phyloP scores from a whole-genome alignment of 2,329 filamentous ascomycete genomes.

The Sporothrix inflata region DNA sequence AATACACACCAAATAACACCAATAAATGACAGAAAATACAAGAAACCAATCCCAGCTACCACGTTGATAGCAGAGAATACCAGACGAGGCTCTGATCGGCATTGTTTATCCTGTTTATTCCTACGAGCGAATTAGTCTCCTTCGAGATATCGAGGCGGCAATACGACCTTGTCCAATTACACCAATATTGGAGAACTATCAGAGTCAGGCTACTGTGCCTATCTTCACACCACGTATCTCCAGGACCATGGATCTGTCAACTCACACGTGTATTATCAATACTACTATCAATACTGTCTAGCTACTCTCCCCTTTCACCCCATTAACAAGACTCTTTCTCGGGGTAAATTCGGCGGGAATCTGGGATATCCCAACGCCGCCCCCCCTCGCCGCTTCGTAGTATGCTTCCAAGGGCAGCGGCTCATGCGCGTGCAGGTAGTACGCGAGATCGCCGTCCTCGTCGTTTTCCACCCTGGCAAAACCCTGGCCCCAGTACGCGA shows the following conservation, averaged over 20 bases:
- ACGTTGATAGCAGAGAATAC: background rate
- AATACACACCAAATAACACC: background rate
- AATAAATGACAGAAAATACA: background rate
- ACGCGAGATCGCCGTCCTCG: background rate
- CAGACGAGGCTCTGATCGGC: background rate
- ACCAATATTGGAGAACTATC: background rate
- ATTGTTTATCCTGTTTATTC: background rate
- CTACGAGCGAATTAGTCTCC: background rate
- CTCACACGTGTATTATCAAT: background rate
- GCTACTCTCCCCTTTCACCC: background rate
- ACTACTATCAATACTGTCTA: background rate
- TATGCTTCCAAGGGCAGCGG: slow-evolving; percentile 15
- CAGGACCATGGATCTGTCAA: background rate
- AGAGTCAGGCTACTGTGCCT: background rate
- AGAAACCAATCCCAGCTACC: background rate
- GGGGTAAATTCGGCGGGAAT: background rate
- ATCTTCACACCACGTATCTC: background rate
- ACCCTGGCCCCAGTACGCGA: slow-evolving; percentile 35
- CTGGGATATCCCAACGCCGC: background rate
- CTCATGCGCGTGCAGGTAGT: slow-evolving; percentile 7
- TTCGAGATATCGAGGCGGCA: background rate
- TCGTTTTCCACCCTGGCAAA: slow-evolving; percentile 35
- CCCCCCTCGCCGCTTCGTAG: background rate
- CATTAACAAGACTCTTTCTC: background rate
- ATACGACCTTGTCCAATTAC: slow-evolving; percentile 2